Evolutionary conservation across 225 moss, liverwort and hornwort genomes (phyloP).

Genomic region (Straminergon stramineum): DNA sequence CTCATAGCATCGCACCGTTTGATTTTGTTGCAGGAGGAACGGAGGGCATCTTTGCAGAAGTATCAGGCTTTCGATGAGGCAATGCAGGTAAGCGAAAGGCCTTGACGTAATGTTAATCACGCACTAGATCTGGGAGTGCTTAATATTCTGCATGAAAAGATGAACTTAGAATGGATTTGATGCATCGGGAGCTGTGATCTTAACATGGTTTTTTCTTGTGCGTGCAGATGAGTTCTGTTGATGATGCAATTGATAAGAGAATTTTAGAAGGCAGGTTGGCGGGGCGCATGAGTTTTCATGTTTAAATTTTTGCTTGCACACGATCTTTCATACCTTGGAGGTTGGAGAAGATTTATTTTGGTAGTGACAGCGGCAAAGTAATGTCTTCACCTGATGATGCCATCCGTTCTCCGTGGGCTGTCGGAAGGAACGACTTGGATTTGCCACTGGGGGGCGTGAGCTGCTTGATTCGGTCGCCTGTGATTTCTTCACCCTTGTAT

Average conservation of each 20-base stretch:
- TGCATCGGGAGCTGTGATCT: background rate
- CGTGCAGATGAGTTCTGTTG: slow-evolving; percentile 80
- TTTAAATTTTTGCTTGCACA: slow-evolving; percentile 11
- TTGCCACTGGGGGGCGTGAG: background rate
- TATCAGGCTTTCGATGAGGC: slow-evolving; percentile 82
- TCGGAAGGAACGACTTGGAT: background rate
- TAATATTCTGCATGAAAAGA: background rate
- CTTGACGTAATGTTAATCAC: background rate
- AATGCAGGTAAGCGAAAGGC: slow-evolving; percentile 39
- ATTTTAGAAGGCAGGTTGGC: slow-evolving; percentile 85
- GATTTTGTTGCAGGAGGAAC: slow-evolving; percentile 52
- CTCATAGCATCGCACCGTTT: background rate
- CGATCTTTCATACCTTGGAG: background rate
- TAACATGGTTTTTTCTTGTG: background rate
- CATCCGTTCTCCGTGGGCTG: background rate
- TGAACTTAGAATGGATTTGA: background rate
- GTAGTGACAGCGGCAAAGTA: background rate
- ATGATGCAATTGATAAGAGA: slow-evolving; percentile 95
- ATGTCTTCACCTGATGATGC: background rate
- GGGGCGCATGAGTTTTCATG: slow-evolving; percentile 77
- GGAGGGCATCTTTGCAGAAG: slow-evolving; percentile 52
- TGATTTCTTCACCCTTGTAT: background rate
- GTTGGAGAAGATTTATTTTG: background rate
- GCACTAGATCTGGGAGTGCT: background rate
- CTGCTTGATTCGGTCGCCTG: background rate